These are phyloP conservation scores for Kazachstania martiniae DNA, from an alignment of 805 yeast species.

Conservation along the genomic window DNA sequence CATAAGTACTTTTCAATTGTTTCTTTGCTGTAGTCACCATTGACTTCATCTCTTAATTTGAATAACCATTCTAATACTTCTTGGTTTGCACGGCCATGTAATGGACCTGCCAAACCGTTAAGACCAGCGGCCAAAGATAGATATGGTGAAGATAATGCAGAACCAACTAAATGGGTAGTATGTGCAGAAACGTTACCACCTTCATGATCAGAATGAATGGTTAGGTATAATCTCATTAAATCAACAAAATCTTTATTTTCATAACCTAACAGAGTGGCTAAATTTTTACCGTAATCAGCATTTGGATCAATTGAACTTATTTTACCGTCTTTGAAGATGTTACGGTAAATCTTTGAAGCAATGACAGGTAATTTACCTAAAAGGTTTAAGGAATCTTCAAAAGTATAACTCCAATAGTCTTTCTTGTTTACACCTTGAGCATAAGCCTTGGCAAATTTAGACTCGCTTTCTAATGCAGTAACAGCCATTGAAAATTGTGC, in stretches of 20 bases:
- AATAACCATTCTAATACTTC: constrained; percentile 76
- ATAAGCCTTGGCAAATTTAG: constrained; percentile 75
- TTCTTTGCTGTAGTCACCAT: constrained; percentile 58
- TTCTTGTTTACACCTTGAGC: constrained; percentile 74
- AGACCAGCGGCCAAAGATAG: constrained; percentile 72
- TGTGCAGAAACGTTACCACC: constrained; percentile 87
- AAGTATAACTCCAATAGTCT: constrained; percentile 77
- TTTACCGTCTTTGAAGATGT: constrained; percentile 75
- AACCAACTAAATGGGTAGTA: constrained; percentile 77
- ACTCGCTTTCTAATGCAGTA: constrained; percentile 72
- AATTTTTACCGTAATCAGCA: constrained; percentile 57
- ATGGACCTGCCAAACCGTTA: constrained; percentile 80
- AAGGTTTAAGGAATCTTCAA: constrained; percentile 69
- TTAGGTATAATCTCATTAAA: constrained; percentile 68
- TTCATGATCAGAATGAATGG: constrained; percentile 82
- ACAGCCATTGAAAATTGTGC: constrained; percentile 81
- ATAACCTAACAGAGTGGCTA: constrained; percentile 48
- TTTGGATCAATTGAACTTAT: constrained; percentile 38
- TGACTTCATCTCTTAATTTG: constrained; percentile 45
- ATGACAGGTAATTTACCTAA: constrained; percentile 74
- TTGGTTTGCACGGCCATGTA: constrained; percentile 83
- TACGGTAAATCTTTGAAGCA: constrained; percentile 77
- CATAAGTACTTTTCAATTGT: constrained; percentile 67
- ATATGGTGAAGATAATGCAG: constrained; percentile 71
- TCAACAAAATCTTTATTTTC: constrained; percentile 62